phyloP scores from a whole-genome alignment of 495 filamentous ascomycete genomes.

The Bombardia bombarda region DNA sequence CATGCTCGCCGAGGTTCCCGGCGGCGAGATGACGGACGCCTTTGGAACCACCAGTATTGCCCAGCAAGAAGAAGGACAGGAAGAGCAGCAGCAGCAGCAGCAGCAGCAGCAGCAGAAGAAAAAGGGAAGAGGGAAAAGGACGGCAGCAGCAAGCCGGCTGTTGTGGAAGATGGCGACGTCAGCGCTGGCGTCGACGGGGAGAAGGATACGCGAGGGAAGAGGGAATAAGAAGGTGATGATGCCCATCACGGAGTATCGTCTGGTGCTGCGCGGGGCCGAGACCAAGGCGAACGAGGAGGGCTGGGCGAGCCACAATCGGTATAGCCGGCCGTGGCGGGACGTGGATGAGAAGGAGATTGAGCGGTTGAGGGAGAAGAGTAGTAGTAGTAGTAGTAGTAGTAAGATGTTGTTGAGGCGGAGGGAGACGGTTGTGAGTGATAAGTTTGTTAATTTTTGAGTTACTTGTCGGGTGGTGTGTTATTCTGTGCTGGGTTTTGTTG shows the following conservation, averaged over 20 bases:
- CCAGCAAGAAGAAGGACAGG: too few relatives aligned
- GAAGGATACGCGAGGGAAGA: neutral
- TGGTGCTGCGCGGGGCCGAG: constrained; percentile 11
- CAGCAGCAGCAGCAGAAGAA: neutral
- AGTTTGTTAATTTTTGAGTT: neutral
- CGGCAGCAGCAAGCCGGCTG: too few relatives aligned
- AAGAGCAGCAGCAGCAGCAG: too few relatives aligned
- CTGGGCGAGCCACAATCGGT: constrained; percentile 14
- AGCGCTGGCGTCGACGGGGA: too few relatives aligned
- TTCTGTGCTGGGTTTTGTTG: too few relatives aligned
- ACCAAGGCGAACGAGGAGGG: constrained; percentile 7
- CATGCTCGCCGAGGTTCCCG: constrained; percentile 4
- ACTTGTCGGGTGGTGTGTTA: too few relatives aligned
- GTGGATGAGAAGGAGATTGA: constrained; percentile 11
- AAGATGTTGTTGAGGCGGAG: neutral
- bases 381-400: too few relatives aligned
- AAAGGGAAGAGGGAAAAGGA: too few relatives aligned
- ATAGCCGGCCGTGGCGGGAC: constrained; percentile 10
- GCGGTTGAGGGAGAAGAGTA: constrained; percentile 2
- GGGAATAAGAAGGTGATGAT: neutral
- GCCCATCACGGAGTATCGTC: constrained; percentile 12
- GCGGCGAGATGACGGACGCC: constrained; percentile 11
- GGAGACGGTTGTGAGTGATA: neutral
- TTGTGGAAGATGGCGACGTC: too few relatives aligned
- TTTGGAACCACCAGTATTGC: neutral